Base-by-base conservation (phyloP, 2,329 filamentous ascomycete genomes). In the Cladophialophora exuberans region DNA sequence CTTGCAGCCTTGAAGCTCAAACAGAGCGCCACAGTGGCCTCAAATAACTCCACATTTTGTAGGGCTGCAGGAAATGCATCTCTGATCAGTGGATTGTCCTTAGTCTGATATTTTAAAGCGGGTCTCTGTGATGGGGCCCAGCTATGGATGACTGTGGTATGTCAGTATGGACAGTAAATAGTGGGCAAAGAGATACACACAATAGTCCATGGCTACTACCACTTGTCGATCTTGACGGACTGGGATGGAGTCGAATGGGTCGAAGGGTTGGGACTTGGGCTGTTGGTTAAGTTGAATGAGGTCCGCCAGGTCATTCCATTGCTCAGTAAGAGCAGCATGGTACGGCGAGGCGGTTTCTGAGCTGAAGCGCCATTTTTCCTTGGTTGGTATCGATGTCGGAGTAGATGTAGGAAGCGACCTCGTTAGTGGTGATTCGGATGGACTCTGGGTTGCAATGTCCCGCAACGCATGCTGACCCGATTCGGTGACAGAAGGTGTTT, bases 31-130 rank as follows among this genome's bases (percentile, higher is more conserved):
- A 60, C 36, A 31, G 41, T 39, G n/a, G 57, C 49, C 39, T 60
- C 54, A 36, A 60, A 60, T 13, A 60, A 54, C 17, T 60, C 57
- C 17, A 54, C 41, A 25, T 57, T 54, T 35, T 60, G 57, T 22
- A 60, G 36, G 2, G 54, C 57, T 10, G 50, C 42, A 15, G 54
- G 46, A 31, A 60, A 57, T 5, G 51, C 36, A 13, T 60, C 57
- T 30, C 50, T 46, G 23, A 60, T 60, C 5, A 60, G 51, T n/a
- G 57, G 57, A 20, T 60, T 60, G 38, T 60, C 51, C 26, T 41
- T 56, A 6, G 53, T 57, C 28, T 60, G 57, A 20, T 54, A 53
- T 39, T 45, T 57, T 10, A 60, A 39, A 5, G 54, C 54, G 7
- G 57, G 57, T 17, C 50, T 38, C 26, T 60, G 57, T 3, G 54